Conservation (phyloP, 768 basidiomycete genomes). For the Boletus reticulatus region DNA sequence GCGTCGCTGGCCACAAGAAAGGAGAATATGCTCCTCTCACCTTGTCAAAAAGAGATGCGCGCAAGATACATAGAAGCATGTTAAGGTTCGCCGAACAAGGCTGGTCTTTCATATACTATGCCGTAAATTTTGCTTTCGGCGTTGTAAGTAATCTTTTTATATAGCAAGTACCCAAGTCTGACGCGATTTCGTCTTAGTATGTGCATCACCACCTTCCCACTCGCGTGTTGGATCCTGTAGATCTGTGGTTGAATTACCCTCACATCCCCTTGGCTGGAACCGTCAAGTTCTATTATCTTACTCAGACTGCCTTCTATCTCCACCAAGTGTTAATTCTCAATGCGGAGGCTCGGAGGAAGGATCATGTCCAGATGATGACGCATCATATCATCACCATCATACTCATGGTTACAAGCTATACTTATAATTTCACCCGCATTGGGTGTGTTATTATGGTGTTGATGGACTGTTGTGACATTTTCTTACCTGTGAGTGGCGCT, state of each 20-base stretch:
- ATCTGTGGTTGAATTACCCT: constrained; percentile 81
- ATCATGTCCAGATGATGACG: constrained; percentile 94
- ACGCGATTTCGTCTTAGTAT: constrained; percentile 51
- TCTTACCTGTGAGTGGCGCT: constrained; percentile 70
- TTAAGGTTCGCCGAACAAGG: constrained; percentile 94
- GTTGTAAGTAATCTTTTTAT: constrained; percentile 57
- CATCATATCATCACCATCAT: constrained; percentile 90
- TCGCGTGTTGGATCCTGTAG: constrained; percentile 54
- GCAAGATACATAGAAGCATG: constrained; percentile 66
- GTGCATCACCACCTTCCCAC: constrained; percentile 74
- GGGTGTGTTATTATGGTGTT: constrained; percentile 88
- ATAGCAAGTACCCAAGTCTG: constrained; percentile 2
- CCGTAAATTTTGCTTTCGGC: constrained; percentile 72
- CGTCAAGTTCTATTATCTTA: constrained; percentile 87
- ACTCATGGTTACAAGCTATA: constrained; percentile 77
- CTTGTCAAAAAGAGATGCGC: constrained; percentile 46
- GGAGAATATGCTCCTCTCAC: constrained; percentile 14
- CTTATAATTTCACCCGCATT: constrained; percentile 80
- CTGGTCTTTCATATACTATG: constrained; percentile 84
- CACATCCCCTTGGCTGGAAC: constrained; percentile 76
- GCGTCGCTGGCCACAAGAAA: constrained; percentile 27
- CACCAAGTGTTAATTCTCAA: constrained; percentile 93
- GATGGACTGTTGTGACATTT: constrained; percentile 95
- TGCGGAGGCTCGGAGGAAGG: constrained; percentile 88
- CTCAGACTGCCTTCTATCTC: constrained; percentile 83